phyloP scores from a whole-genome alignment of 1,284 basidiomycete species.

The Meira miltonrushii region DNA sequence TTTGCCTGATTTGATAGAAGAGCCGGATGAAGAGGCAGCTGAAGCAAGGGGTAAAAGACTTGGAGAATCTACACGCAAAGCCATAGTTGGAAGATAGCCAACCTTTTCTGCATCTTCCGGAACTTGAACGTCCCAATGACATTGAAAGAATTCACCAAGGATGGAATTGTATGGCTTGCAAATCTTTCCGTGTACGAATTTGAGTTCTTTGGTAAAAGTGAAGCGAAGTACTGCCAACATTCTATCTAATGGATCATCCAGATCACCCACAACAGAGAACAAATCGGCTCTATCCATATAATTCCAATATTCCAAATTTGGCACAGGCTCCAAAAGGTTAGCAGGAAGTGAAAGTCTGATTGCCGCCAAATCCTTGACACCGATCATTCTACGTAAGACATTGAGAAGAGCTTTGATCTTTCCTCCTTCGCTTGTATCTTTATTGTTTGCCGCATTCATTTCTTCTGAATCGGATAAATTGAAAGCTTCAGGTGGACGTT shows the following conservation, averaged over 20 bases:
- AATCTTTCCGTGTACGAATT: slow-evolving; percentile 85
- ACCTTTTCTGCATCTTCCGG: slow-evolving; percentile 26
- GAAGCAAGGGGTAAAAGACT: not conserved
- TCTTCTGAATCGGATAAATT: slow-evolving; percentile 46
- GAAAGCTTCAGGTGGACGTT: slow-evolving; percentile 33
- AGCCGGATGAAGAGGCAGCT: not conserved
- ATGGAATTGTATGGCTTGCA: slow-evolving; percentile 76
- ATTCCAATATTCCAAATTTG: slow-evolving; percentile 57
- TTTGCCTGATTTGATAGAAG: slow-evolving; percentile 14
- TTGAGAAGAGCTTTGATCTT: slow-evolving; percentile 47
- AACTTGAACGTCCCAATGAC: slow-evolving; percentile 46
- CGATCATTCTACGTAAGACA: slow-evolving; percentile 47
- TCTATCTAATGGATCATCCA: slow-evolving; percentile 79
- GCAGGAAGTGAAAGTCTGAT: slow-evolving; percentile 49
- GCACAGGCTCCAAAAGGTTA: slow-evolving; percentile 47
- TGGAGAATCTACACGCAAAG: slow-evolving; percentile 13
- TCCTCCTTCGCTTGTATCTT: slow-evolving; percentile 41
- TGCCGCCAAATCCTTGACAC: slow-evolving; percentile 49
- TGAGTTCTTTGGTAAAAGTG: slow-evolving; percentile 83
- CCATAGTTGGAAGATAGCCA: slow-evolving; percentile 20
- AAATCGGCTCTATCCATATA: slow-evolving; percentile 59
- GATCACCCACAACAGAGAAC: slow-evolving; percentile 65
- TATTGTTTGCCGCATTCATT: slow-evolving; percentile 34
- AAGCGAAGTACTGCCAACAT: slow-evolving; percentile 87
- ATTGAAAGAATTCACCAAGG: slow-evolving; percentile 47